Base-by-base conservation (phyloP, 73 alveolate genomes). In the Symbiodinium pilosum region DNA sequence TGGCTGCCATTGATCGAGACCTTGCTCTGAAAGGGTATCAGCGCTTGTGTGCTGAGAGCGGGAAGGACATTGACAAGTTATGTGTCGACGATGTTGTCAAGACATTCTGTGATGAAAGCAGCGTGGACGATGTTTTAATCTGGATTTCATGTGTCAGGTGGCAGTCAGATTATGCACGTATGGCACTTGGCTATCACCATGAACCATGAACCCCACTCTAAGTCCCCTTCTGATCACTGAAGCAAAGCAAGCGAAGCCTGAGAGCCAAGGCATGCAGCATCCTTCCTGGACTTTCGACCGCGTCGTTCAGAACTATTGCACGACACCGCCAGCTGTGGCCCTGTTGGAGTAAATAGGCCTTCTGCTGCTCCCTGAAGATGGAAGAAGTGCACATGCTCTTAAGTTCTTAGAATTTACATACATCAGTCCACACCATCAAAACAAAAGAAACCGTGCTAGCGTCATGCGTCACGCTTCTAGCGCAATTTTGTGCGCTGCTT, bases 231-330 rank as follows among this genome's bases (percentile, higher is more conserved):
- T n/a, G 38, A 7, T 83, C 16, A 34, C 32, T 26, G 21, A 5
- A 32, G 73, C 34, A 32, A 32, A 3, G 73, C 21, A 56, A 56
- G 77, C 18, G 77, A n/a, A 26, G 16, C 77, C 73, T 32, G 3
- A 8, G 77, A 26, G 36, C 77, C 12, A n/a, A 89, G 96, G 96
- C 42, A 89, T 89, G 96, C 96, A 89, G 96, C 96, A 89, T 69
- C 96, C 96, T 16, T 89, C 96, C 5, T 89, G 96, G 96, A 89
- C 96, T 28, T 89, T 89, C 30, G 96, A 68, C 54, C 75, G 77
- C 18, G 87, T 89, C 75, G 75, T 68, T 26, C 87, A 89, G 77
- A 89, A 89, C 84, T 89, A 89, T 32, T 89, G 96, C 87, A 68
- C 44, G 41, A 89, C 54, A 34, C 96, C 96, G 16, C 87, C 96